Percentiles rank a stretch among this genome's conserved stretches.
phyloP scores from a whole-genome alignment of 306 rosid genomes.

The Sesbania bispinosa region DNA sequence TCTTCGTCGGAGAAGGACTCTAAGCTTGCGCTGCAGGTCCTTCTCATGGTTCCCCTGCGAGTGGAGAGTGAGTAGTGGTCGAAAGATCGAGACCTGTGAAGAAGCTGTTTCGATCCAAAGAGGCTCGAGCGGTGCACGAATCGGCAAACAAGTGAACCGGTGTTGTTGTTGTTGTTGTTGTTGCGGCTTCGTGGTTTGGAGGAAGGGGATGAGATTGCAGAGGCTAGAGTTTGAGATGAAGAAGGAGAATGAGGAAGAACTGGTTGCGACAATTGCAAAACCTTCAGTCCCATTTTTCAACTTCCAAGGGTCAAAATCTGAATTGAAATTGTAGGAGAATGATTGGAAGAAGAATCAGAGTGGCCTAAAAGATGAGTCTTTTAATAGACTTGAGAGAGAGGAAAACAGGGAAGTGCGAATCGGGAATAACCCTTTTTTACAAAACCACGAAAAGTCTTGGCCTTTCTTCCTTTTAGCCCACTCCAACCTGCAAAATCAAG shows the following conservation, averaged over 20 bases:
- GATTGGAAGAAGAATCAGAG: background rate
- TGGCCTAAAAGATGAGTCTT: conserved; percentile 25
- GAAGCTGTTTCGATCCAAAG: conserved; percentile 35
- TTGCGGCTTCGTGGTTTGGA: conserved; percentile 43
- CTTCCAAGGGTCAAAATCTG: background rate
- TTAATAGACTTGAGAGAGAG: background rate
- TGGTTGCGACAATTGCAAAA: conserved; percentile 63
- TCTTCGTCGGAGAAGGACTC: conserved; percentile 76
- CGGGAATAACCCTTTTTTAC: background rate
- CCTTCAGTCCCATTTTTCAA: conserved; percentile 51
- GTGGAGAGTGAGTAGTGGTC: conserved; percentile 19
- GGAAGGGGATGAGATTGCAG: conserved; percentile 49
- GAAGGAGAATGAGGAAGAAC: conserved; percentile 56
- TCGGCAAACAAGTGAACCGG: conserved; percentile 36
- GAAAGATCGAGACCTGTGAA: conserved; percentile 40
- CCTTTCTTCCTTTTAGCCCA: conserved; percentile 18
- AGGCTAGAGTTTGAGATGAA: conserved; percentile 60
- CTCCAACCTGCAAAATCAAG: conserved; percentile 26
- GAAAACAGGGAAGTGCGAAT: background rate
- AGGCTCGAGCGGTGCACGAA: conserved; percentile 39
- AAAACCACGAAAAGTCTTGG: background rate
- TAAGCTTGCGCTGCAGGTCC: conserved; percentile 61
- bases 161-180: background rate
- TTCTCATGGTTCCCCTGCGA: conserved; percentile 20
- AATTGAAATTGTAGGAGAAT: background rate